Conservation (phyloP, 148 eudicot genomes). For the Arctostaphylos glauca region DNA sequence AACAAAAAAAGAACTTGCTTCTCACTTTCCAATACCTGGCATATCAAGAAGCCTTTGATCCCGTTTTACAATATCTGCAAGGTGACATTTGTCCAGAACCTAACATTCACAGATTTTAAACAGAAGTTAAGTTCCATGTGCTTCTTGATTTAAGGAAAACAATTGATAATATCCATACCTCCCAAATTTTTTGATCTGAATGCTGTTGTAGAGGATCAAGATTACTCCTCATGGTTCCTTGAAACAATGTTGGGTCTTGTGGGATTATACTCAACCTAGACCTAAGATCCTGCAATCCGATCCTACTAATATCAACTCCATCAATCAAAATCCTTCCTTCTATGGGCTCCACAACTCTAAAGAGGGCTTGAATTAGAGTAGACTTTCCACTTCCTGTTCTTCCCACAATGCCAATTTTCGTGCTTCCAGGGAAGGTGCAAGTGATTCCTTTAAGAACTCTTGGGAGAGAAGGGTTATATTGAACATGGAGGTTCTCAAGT, state of each 20-base stretch:
- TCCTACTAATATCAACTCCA: conserved; percentile 60
- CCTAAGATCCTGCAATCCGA: conserved; percentile 80
- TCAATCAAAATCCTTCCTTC: conserved; percentile 73
- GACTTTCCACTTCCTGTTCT: conserved; percentile 97
- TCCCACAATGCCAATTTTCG: conserved; percentile 85
- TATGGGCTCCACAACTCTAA: conserved; percentile 77
- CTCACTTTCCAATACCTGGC: conserved; percentile 48
- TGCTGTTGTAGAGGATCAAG: conserved; percentile 73
- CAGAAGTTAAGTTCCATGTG: conserved; percentile 4
- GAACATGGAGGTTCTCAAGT: conserved; percentile 60
- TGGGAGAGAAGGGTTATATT: conserved; percentile 65
- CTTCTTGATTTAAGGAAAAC: background rate
- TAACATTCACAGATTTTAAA: conserved; percentile 20
- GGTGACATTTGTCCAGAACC: conserved; percentile 72
- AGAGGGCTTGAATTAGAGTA: conserved; percentile 91
- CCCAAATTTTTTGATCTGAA: conserved; percentile 77
- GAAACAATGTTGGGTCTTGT: conserved; percentile 89
- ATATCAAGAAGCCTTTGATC: conserved; percentile 71
- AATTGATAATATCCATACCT: conserved; percentile 34
- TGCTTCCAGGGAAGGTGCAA: conserved; percentile 60
- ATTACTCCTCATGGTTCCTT: conserved; percentile 78
- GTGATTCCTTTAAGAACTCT: conserved; percentile 76
- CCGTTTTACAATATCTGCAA: conserved; percentile 53
- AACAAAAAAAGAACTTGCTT: background rate
- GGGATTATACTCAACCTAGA: conserved; percentile 88